phyloP scores from a whole-genome alignment of 257 asterid species.

The Gynochthodes officinalis region DNA sequence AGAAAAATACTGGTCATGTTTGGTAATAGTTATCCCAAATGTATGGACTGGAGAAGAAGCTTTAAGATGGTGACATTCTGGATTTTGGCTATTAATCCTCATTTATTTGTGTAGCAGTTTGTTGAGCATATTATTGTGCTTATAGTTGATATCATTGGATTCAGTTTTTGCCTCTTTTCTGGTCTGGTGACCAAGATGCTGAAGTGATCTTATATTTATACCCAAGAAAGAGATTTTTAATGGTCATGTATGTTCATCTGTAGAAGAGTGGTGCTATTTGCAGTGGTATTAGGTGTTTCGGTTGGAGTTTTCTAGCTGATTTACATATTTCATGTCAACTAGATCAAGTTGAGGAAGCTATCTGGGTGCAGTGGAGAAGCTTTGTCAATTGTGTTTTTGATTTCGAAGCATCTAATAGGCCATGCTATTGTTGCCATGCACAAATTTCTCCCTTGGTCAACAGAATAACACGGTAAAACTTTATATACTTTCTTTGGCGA shows the following conservation, averaged over 20 bases:
- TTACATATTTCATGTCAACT: too few species aligned
- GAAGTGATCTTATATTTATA: too few species aligned
- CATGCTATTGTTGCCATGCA: too few species aligned
- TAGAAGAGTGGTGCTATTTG: background rate
- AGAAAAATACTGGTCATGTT: background rate
- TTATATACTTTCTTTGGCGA: too few species aligned
- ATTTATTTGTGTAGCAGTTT: background rate
- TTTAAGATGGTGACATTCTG: background rate
- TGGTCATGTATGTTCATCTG: background rate
- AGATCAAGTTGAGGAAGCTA: too few species aligned
- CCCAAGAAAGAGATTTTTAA: background rate
- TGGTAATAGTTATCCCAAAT: background rate
- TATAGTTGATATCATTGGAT: background rate
- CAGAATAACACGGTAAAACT: too few species aligned
- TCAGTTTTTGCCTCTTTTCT: background rate
- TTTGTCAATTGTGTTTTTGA: too few species aligned
- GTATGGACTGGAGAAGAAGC: background rate
- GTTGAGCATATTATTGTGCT: background rate
- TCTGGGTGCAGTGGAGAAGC: too few species aligned
- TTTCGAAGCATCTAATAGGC: too few species aligned
- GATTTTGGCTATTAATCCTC: background rate
- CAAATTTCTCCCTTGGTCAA: too few species aligned
- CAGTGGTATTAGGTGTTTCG: too few species aligned
- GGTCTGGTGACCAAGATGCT: background rate
- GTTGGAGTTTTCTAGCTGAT: too few species aligned